Evolutionary conservation across 176 grass and related monocot species (phyloP), one percentile per base, ranked within the genome.

Genomic region (Carex kokanica): DNA sequence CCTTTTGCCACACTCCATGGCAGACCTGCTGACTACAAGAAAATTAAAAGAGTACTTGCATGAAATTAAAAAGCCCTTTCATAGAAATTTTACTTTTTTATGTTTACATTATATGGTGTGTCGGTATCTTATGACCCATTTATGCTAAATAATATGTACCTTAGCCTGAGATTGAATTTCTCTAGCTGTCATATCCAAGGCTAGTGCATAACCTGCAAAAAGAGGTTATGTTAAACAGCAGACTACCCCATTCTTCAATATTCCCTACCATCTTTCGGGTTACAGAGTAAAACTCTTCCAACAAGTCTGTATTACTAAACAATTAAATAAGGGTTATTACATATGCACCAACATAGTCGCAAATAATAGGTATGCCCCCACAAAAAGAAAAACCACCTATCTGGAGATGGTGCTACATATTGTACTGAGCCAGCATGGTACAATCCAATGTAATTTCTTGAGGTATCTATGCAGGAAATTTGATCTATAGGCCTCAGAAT

Each of bases 141-240:
- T 66, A 63, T 11, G 16, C 18, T 41, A 38, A 23, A 57, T 63
- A 59, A 70, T 21, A 70, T 40, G 38, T 60, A 95, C 95, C 90
- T 93, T 98, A 86, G 91, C 92, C 20, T 18, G 54, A 60, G 88
- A 87, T 60, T 98, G 96, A 85, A 95, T 94, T 69, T 98, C 96
- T 83, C 93, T 91, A 83, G 95, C 95, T 71, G 95, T 98, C 95
- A 98, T 98, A 84, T 98, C 96, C 91, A 95, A 90, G 81, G 92
- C 96, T 83, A 98, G 88, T 29, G 96, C 96, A 83, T 98, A 98
- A 78, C 96, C 96, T 94, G 70, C 40, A 85, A 23, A 15, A 73
- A 85, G 6, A 12, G 43, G 6, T 60, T 64, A 36, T 68, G 8
- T 70, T 16, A 86, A 56, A 80, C 7, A 31, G 25, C 73, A 56